Percentiles rank a stretch among this genome's conserved stretches.
Conservation (phyloP, 306 rosid species). For the cucumber (Cucumis sativus) region DNA sequence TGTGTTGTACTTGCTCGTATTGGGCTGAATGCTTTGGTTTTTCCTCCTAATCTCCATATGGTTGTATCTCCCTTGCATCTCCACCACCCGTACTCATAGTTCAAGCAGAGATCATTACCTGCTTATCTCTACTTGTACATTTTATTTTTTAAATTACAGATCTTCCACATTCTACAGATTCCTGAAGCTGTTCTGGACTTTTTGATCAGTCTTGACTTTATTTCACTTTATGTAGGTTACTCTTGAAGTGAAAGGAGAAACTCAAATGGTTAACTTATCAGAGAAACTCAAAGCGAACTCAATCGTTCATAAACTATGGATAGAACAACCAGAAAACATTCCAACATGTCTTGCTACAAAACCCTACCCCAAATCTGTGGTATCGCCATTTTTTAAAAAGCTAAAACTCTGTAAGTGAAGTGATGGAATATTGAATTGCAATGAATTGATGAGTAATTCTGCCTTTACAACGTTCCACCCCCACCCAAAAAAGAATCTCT, state of each 20-base stretch:
- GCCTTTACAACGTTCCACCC: neutral
- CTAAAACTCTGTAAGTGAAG: slow-evolving; percentile 81
- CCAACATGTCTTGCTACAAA: slow-evolving; percentile 82
- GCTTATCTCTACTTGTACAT: neutral
- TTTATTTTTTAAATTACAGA: neutral
- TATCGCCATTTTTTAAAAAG: slow-evolving; percentile 55
- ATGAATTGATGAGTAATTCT: neutral
- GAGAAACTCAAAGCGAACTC: slow-evolving; percentile 54
- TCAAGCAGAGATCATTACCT: neutral
- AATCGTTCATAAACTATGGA: slow-evolving; percentile 64
- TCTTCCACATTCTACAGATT: neutral
- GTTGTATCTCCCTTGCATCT: neutral
- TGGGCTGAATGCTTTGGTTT: neutral
- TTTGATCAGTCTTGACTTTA: neutral
- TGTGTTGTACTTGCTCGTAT: neutral
- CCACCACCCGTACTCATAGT: neutral
- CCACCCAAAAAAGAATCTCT: neutral
- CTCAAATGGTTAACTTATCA: slow-evolving; percentile 53
- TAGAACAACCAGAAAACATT: slow-evolving; percentile 71
- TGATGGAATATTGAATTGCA: slow-evolving; percentile 14
- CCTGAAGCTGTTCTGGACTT: too few species aligned
- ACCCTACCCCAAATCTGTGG: slow-evolving; percentile 60
- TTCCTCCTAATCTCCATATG: neutral
- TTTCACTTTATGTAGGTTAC: slow-evolving; percentile 38
- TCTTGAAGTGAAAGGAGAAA: slow-evolving; percentile 72